A percentile compares a stretch with the other conserved stretches of the same genome.
phyloP scores from a whole-genome alignment of 176 grass and related monocot genomes.

The Rhipidocladum racemiflorum region DNA sequence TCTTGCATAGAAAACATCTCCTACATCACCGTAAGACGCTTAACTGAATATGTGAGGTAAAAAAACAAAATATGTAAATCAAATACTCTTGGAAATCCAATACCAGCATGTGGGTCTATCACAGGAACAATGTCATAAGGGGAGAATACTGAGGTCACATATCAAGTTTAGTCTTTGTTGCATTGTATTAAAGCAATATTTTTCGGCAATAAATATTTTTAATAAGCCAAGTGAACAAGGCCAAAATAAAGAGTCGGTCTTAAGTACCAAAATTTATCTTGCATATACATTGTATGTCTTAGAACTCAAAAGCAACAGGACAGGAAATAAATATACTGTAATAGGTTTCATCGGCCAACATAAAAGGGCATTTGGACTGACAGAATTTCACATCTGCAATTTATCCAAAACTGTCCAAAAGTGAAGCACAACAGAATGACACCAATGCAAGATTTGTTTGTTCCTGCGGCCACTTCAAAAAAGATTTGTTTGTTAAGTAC shows the following conservation, averaged over 20 bases:
- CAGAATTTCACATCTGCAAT: not conserved
- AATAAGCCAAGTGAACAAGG: not conserved
- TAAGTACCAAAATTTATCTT: not conserved
- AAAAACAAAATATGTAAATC: not conserved
- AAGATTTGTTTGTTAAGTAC: conserved; percentile 1
- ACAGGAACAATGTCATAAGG: not conserved
- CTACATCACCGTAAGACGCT: conserved; percentile 39
- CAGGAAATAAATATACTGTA: not conserved
- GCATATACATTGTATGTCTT: not conserved
- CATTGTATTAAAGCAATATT: not conserved
- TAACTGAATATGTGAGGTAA: not conserved
- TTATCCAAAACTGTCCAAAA: not conserved
- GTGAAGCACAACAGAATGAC: not conserved
- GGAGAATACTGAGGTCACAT: not conserved
- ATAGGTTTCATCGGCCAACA: not conserved
- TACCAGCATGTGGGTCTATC: not conserved
- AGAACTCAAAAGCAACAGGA: not conserved
- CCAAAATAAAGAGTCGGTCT: not conserved
- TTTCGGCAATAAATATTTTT: not conserved
- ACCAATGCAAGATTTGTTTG: not conserved
- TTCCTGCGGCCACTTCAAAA: not conserved
- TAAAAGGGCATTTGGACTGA: not conserved
- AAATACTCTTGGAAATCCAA: not conserved
- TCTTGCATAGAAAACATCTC: conserved; percentile 85
- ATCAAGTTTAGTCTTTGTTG: not conserved